Evolutionary conservation across 208 protist species (phyloP), one percentile per base, ranked within the genome.

Genomic region (Trypanosoma scelopori): DNA sequence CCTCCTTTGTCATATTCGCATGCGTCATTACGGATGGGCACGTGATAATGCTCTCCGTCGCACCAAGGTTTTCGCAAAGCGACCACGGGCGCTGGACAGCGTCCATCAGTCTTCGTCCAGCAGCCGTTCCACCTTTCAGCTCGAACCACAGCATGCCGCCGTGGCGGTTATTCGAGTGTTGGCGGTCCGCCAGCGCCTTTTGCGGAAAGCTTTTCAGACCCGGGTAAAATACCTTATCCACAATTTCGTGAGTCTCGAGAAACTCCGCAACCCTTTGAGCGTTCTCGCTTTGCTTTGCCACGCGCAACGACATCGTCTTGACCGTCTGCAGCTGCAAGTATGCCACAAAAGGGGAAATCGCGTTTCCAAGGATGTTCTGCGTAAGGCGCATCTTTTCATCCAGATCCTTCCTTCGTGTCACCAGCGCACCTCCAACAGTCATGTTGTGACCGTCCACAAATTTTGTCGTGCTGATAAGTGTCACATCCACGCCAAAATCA

Each of bases 371-470:
- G 62, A 91, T 89, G 78, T 98, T 98, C 71, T 98, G 96, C 4
- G 95, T 82, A 30, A 98, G 91, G 39, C 89, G 89, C 6, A 98
- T 37, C 71, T 91, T 87, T 12, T 83, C 83, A 60, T 85, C 85
- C 16, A 97, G 45, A 39, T 92, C 90, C 62, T 96, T 90, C 65
- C 58, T 59, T 47, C 87, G 89, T 25, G 59, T 85, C 12, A 91
- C 78, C 25, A 93, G 69, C 32, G 92, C 84, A 30, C 98, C 98
- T 51, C 89, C 90, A 58, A 99, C 88, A 15, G 92, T 96, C 79
- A 98, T 97, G 67, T 93, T 92, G 75, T 99, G 97, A 59, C 98
- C 97, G 66, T 98, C 97, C 37, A 98, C 81, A 73, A 96, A 99
- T 84, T 99, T 99, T 56, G 96, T 99, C 20, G 97, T 95, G 62